Evolutionary conservation across 2,329 filamentous ascomycete species (phyloP).

Genomic region (Polychaeton citri): DNA sequence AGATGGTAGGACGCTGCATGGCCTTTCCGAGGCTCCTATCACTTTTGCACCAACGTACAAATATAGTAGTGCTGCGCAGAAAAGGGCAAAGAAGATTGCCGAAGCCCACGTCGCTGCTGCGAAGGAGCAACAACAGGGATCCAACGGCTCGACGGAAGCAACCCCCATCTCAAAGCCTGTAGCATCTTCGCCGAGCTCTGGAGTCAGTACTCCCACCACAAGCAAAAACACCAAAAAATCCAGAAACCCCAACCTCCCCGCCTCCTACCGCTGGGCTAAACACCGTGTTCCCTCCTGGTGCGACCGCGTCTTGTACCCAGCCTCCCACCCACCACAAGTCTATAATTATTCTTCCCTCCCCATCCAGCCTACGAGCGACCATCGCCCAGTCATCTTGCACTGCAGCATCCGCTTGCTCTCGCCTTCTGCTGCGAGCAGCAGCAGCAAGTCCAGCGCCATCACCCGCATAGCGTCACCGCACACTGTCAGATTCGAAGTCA

Average conservation of each 20-base stretch:
- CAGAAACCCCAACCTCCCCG: not conserved
- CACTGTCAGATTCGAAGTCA: slow-evolving; percentile 37
- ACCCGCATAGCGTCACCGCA: not conserved
- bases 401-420: slow-evolving; percentile 44
- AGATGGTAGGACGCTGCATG: slow-evolving; percentile 61
- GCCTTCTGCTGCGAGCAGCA: slow-evolving; percentile 12
- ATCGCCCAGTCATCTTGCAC: slow-evolving; percentile 68
- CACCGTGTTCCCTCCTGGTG: slow-evolving; percentile 91
- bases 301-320: slow-evolving; percentile 70
- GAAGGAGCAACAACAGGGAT: no score
- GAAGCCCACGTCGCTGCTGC: slow-evolving; percentile 2
- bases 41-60: slow-evolving; percentile 91
- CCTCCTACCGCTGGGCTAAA: slow-evolving; percentile 46
- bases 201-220: slow-evolving; percentile 11
- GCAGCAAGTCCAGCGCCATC: not conserved
- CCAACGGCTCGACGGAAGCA: not conserved
- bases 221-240: slow-evolving; percentile 2
- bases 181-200: slow-evolving; percentile 1
- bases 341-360: slow-evolving; percentile 61
- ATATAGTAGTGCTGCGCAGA: slow-evolving; percentile 41
- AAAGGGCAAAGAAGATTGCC: slow-evolving; percentile 14
- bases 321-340: slow-evolving; percentile 35
- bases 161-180: not conserved
- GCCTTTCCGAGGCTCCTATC: slow-evolving; percentile 60
- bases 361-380: slow-evolving; percentile 71